These are phyloP conservation scores for Aquanectria penicillioides DNA, from an alignment of 2,329 filamentous ascomycete genomes.

Conservation along the genomic window DNA sequence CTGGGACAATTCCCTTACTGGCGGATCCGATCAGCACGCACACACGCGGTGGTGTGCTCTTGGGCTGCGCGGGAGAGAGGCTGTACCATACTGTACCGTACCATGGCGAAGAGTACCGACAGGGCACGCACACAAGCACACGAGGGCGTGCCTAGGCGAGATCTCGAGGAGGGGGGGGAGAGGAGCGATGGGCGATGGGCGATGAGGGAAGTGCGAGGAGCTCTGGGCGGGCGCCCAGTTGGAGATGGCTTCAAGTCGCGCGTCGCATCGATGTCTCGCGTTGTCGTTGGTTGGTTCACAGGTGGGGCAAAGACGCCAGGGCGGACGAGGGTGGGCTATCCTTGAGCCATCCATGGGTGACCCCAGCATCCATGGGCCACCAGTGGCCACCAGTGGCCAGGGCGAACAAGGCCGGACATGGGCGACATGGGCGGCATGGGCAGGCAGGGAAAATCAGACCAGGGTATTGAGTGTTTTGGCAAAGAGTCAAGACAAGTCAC, in stretches of 20 bases:
- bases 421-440: constrained; percentile 34
- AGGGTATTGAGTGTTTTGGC: constrained; percentile 14
- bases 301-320: constrained; percentile 35
- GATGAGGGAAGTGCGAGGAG: no score
- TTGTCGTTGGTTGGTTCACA: constrained; percentile 38
- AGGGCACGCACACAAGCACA: neutral
- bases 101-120: constrained; percentile 5
- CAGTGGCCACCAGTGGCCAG: constrained; percentile 23
- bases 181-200: constrained; percentile 1
- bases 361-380: neutral
- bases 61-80: neutral
- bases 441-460: constrained; percentile 29
- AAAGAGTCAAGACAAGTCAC: constrained; percentile 11
- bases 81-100: neutral
- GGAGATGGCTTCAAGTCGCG: constrained; percentile 40
- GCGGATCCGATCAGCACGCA: constrained; percentile 19
- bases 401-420: constrained; percentile 21
- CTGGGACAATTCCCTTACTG: constrained; percentile 12
- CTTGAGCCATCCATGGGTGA: constrained; percentile 3
- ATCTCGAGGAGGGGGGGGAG: constrained; percentile 17
- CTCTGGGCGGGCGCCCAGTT: constrained; percentile 32
- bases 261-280: constrained; percentile 38
- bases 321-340: constrained; percentile 18
- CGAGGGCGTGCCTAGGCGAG: constrained; percentile 13
- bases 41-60: constrained; percentile 10